Evolutionary conservation across 2,329 filamentous ascomycete genomes (phyloP).

Genomic region (Calonectria pseudoreteaudii): DNA sequence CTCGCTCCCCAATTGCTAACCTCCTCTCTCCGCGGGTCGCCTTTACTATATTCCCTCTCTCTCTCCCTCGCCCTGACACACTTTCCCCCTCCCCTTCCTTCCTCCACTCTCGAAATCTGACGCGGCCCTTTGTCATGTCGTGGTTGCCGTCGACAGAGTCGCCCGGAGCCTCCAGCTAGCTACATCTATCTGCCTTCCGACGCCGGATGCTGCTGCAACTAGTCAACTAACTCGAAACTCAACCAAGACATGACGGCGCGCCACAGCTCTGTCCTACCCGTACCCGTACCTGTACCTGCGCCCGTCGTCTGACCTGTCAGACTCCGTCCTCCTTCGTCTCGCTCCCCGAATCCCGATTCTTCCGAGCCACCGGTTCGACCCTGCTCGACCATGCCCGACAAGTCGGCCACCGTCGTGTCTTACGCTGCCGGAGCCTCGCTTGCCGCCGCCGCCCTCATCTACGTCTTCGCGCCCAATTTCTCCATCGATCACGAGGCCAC

Average conservation of each 20-base stretch:
- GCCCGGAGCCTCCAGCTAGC: slow-evolving; percentile 18
- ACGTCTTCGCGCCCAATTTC: slow-evolving; percentile 98
- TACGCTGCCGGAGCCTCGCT: slow-evolving; percentile 97
- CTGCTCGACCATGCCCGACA: slow-evolving; percentile 50
- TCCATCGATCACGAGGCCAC: slow-evolving; percentile 87
- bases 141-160: slow-evolving; percentile 17
- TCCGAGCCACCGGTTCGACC: slow-evolving; percentile 35
- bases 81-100: not conserved
- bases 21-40: not conserved
- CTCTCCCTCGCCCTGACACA: not conserved
- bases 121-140: slow-evolving; percentile 30
- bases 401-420: slow-evolving; percentile 67
- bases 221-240: slow-evolving; percentile 13
- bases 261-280: slow-evolving; percentile 37
- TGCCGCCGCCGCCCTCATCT: slow-evolving; percentile 93
- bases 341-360: slow-evolving; percentile 30
- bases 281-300: slow-evolving; percentile 27
- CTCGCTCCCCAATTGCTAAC: slow-evolving; percentile 10
- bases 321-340: slow-evolving; percentile 30
- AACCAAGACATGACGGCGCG: slow-evolving; percentile 39
- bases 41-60: slow-evolving; percentile 11
- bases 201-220: not conserved
- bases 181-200: not conserved
- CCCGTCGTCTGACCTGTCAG: slow-evolving; percentile 37
- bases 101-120: not conserved